Evolutionary conservation across 2,329 filamentous ascomycete species (phyloP).

Genomic region (Fusarium anguioides): DNA sequence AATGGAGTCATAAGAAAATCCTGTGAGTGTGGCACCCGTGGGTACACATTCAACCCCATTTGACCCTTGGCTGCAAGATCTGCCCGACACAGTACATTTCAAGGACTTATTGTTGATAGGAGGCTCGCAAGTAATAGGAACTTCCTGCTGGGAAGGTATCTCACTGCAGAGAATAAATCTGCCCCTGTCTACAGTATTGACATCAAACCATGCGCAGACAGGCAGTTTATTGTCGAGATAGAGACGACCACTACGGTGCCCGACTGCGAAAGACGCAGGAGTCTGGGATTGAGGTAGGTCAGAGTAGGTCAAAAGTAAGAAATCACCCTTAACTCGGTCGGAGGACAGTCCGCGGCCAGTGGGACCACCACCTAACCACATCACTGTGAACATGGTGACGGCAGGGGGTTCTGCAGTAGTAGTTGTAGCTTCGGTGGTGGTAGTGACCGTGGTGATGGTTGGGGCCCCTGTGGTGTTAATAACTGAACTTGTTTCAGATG

Average conservation of each 20-base stretch:
- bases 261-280: neutral
- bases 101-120: neutral
- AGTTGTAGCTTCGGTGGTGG: no score
- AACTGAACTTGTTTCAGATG: no score
- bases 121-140: neutral
- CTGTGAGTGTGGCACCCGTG: neutral
- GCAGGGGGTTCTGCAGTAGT: no score
- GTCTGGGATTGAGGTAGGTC: no score
- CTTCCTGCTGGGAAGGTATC: neutral
- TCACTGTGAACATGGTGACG: no score
- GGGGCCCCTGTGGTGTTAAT: no score
- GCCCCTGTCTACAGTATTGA: neutral
- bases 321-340: no score
- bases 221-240: neutral
- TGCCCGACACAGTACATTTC: neutral
- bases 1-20: no score
- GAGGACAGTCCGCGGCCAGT: no score
- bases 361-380: no score
- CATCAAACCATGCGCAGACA: neutral
- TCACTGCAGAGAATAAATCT: neutral
- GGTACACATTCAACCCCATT: neutral
- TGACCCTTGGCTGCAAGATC: neutral
- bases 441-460: no score
- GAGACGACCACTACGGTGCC: neutral
- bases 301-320: no score